phyloP scores from a whole-genome alignment of 2,329 filamentous ascomycete genomes.

The Alternaria solani region DNA sequence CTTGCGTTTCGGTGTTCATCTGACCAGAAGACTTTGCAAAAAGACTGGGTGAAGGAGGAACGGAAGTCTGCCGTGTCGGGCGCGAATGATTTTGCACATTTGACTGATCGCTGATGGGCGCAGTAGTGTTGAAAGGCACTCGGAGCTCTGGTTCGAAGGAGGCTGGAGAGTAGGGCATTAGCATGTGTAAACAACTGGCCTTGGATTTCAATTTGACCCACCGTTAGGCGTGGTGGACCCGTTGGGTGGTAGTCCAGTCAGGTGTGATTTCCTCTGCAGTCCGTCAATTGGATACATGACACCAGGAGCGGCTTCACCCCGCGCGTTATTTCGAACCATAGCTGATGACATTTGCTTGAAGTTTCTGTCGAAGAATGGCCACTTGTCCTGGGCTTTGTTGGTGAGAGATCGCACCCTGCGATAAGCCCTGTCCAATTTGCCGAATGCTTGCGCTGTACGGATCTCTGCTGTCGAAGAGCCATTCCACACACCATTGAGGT shows the following conservation, averaged over 20 bases:
- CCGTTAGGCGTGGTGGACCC: background rate
- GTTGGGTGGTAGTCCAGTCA: background rate
- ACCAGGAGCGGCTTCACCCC: conserved; percentile 23
- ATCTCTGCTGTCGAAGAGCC: conserved; percentile 20
- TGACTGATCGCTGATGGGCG: background rate
- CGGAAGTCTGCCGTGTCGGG: conserved; percentile 6
- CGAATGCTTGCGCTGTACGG: conserved; percentile 31
- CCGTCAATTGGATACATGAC: conserved; percentile 11
- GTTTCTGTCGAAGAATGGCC: conserved; percentile 40
- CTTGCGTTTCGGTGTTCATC: background rate
- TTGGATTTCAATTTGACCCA: conserved; percentile 1
- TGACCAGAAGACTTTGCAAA: background rate
- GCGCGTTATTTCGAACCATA: conserved; percentile 29
- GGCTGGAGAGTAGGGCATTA: background rate
- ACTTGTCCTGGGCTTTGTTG: conserved; percentile 42
- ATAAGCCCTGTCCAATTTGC: conserved; percentile 38
- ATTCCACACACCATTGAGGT: conserved; percentile 24
- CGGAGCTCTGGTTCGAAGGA: conserved; percentile 3
- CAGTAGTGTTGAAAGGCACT: conserved; percentile 9
- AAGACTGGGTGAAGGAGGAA: conserved; percentile 1
- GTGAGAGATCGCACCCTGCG: conserved; percentile 39
- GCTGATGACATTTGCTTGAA: conserved; percentile 35
- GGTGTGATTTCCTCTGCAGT: background rate
- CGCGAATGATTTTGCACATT: background rate
- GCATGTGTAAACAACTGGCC: background rate